Evolutionary conservation across 768 basidiomycete species (phyloP).

Genomic region (Xerocomus brunneocitrinus): DNA sequence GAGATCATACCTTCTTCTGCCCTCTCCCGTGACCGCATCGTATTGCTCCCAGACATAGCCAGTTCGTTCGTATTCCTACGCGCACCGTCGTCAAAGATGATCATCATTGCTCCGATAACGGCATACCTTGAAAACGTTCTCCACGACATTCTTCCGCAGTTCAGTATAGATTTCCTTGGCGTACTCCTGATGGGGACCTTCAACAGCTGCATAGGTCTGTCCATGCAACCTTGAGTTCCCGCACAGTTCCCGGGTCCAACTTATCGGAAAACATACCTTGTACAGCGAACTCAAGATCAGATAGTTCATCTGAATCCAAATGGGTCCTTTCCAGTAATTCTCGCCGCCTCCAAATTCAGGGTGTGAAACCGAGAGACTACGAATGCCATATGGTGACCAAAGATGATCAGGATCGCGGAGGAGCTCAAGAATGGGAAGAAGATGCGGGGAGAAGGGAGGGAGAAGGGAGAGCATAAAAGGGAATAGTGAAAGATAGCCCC

Average conservation of each 20-base stretch:
- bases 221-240: constrained; percentile 3
- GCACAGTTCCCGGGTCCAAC: neutral
- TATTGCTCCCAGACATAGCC: constrained; percentile 99
- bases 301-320: constrained; percentile 99
- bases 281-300: constrained; percentile 75
- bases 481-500: constrained; percentile 92
- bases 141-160: constrained; percentile 75
- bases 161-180: constrained; percentile 78
- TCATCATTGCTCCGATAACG: neutral
- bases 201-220: constrained; percentile 71
- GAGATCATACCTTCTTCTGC: constrained; percentile 67
- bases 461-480: constrained; percentile 85
- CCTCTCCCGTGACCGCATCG: constrained; percentile 77
- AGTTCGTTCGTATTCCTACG: constrained; percentile 84
- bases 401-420: constrained; percentile 77
- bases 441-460: constrained; percentile 68
- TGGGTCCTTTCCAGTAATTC: constrained; percentile 96
- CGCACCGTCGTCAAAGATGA: constrained; percentile 4
- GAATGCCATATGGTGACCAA: constrained; percentile 88
- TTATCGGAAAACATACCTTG: constrained; percentile 44
- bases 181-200: constrained; percentile 75
- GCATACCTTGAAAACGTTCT: constrained; percentile 70
- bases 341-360: constrained; percentile 89
- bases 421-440: constrained; percentile 77
- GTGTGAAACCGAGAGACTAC: constrained; percentile 84